Percentiles rank a stretch among this genome's conserved stretches.
Evolutionary conservation across 257 asterid species (phyloP).

Genomic region (Nicotiana benthamiana): DNA sequence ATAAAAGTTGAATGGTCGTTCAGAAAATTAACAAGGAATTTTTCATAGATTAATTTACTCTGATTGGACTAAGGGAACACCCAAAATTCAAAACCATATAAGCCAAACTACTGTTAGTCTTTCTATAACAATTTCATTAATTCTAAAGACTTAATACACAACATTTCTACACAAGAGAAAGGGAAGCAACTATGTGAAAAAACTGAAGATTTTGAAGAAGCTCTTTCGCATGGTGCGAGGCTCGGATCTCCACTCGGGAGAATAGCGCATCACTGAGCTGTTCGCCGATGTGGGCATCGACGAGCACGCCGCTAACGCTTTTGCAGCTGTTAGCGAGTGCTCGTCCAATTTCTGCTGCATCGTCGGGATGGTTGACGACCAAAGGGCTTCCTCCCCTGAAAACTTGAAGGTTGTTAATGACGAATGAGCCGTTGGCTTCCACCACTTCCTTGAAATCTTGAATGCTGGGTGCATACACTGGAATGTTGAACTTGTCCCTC

Average conservation of each 20-base stretch:
- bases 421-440: constrained; percentile 63
- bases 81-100: not conserved
- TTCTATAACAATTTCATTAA: not conserved
- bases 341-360: constrained; percentile 79
- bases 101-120: not conserved
- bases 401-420: constrained; percentile 60
- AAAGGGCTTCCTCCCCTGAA: constrained; percentile 91
- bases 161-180: constrained; percentile 39
- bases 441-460: constrained; percentile 93
- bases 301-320: constrained; percentile 82
- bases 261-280: constrained; percentile 67
- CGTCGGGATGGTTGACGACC: constrained; percentile 71
- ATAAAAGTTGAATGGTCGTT: too few species aligned
- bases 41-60: not conserved
- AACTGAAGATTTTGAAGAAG: constrained; percentile 72
- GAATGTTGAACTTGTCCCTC: constrained; percentile 84
- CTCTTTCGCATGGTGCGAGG: constrained; percentile 60
- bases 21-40: not conserved
- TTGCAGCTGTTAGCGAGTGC: constrained; percentile 82
- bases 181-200: constrained; percentile 87
- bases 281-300: constrained; percentile 89
- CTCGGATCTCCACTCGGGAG: constrained; percentile 58
- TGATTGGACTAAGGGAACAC: constrained; percentile 15
- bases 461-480: constrained; percentile 81
- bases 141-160: not conserved